Percentiles rank a stretch among this genome's conserved stretches.
phyloP scores from a whole-genome alignment of 345 rosid species.

The Turnera subulata region DNA sequence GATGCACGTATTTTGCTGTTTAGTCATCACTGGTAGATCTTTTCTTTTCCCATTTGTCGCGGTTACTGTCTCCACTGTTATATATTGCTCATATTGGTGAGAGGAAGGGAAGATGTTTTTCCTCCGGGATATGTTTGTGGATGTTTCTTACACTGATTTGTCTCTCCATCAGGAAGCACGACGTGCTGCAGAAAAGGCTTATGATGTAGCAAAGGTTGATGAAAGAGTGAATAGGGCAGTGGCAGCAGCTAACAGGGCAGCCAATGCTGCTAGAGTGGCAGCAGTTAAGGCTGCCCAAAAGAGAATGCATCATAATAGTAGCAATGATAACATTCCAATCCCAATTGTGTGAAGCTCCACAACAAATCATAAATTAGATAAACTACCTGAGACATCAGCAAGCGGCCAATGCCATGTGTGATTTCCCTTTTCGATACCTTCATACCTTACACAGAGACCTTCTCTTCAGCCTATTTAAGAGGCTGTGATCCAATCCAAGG shows the following conservation, averaged over 20 bases:
- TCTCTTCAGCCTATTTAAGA: conserved; percentile 16
- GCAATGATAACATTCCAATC: conserved; percentile 45
- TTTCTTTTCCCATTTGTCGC: too few species aligned
- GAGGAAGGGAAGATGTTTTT: too few species aligned
- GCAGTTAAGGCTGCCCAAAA: conserved; percentile 84
- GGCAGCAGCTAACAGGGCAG: conserved; percentile 82
- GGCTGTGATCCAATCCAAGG: conserved; percentile 5
- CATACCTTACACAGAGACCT: conserved; percentile 10
- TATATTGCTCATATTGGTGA: too few species aligned
- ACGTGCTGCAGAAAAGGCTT: conserved; percentile 74
- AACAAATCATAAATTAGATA: conserved; percentile 2
- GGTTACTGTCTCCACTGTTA: too few species aligned
- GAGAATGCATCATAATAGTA: conserved; percentile 48
- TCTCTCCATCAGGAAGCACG: conserved; percentile 67
- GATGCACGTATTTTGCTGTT: too few species aligned
- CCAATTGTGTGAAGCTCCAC: conserved; percentile 38
- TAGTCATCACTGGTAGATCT: too few species aligned
- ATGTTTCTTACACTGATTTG: neutral
- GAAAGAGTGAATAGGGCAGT: conserved; percentile 89
- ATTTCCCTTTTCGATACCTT: conserved; percentile 11
- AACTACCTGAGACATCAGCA: conserved; percentile 2
- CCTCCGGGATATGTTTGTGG: too few species aligned
- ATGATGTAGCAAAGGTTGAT: conserved; percentile 81
- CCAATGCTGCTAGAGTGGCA: conserved; percentile 85
- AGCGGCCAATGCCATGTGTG: conserved; percentile 11